Base-by-base conservation (phyloP, 169 alveolate genomes). In the Plasmodium fragile region DNA sequence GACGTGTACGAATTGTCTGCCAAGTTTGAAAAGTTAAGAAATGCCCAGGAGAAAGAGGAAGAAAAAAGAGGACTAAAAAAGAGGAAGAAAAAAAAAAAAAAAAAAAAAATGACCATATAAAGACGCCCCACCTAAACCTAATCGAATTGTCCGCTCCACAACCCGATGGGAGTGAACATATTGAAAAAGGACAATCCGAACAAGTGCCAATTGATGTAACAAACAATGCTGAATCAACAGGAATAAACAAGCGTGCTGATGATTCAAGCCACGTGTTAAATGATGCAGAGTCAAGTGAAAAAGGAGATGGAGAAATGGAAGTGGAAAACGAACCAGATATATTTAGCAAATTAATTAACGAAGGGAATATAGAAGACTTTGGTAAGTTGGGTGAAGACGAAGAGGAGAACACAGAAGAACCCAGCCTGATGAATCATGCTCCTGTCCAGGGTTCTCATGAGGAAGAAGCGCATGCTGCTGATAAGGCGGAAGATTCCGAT, bases 1-100 rank as follows among this genome's bases (percentile, higher is more conserved):
- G 84, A 75, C 7, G 65, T 73, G 34, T 85, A 85, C 55, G 93
- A 85, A 22, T 52, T 85, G 65, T 85, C 93, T 7, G 93, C 83
- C 13, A 55, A 73, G 22, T 85, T 85, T 75, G 79, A 85, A 39
- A 81, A 55, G 34, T 25, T 52, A 81, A 85, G 80, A 52, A 18
- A 43, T 41, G 25, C 43, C 53, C 53, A 73, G 28, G 79, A 53
- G 65, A 73, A 41, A 32, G 45, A 49, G 43, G 65, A 85, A 75
- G 80, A 18, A 30, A n/a, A 52, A 53, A 65, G 25, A 10, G n/a
- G 75, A 36, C 2, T 16, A 53, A 73, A 39, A 30, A n/a, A 83
- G 0, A 70, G 0, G 10, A 49, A 71, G 5, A 11, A 18, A 4
- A 71, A n/a, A 11, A 82, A 8, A 65, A 25, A 11, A 82, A 10